Conservation (phyloP, 2,329 filamentous ascomycete species). For the Verticillium nubilum region DNA sequence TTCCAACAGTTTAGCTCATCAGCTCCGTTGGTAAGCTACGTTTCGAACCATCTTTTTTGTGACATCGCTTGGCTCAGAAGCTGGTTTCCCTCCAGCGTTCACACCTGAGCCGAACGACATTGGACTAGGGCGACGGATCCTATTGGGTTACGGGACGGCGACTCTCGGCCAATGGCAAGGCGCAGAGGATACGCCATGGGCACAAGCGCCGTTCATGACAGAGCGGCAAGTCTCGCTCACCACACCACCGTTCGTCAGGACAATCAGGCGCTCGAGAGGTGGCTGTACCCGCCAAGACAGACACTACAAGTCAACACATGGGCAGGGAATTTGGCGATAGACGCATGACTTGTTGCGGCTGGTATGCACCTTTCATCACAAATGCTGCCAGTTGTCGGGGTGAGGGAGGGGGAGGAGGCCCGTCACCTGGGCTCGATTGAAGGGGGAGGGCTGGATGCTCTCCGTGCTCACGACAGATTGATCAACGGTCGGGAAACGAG, state of each 20-base stretch:
- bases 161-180: slow-evolving; percentile 7
- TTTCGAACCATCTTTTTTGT: too few species aligned
- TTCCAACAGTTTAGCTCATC: too few species aligned
- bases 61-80: too few species aligned
- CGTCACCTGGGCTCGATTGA: too few species aligned
- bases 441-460: too few species aligned
- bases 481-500: too few species aligned
- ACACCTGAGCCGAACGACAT: slow-evolving; percentile 5
- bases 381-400: too few species aligned
- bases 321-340: slow-evolving; percentile 7
- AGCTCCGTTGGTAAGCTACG: too few species aligned
- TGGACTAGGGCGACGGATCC: slow-evolving; percentile 1
- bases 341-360: slow-evolving; percentile 6
- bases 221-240: not conserved
- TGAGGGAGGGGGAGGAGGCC: too few species aligned
- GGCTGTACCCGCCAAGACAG: not conserved
- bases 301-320: slow-evolving; percentile 10
- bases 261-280: not conserved
- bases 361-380: slow-evolving; percentile 8
- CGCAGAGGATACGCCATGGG: not conserved
- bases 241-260: not conserved
- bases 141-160: slow-evolving; percentile 6
- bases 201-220: not conserved
- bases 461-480: too few species aligned
- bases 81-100: slow-evolving; percentile 3